Base-by-base conservation (phyloP, 495 filamentous ascomycete species). In the Xylaria castorea region DNA sequence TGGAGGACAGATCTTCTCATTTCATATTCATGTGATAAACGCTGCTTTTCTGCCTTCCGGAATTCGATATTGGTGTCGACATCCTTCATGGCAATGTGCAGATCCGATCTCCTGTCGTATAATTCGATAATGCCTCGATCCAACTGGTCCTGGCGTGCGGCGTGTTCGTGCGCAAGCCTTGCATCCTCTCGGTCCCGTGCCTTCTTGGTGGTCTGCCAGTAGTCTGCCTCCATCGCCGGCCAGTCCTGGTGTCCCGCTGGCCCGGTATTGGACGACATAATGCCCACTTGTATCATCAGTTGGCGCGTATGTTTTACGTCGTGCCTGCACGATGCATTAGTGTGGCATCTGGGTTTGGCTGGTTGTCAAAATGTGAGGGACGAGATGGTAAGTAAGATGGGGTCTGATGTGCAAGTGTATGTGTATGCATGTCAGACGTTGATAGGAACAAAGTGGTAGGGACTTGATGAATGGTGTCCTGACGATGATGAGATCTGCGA, bases 201-300 rank as follows among this genome's bases (percentile, higher is more conserved):
- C 16, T 50, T 61, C 57, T 70, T 76, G 12, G 68, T 74, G 14
- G 25, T 74, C 30, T 75, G 66, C 76, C 76, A 75, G 42, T 74
- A 72, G 4, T 40, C 63, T 18, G 68, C 74, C 53, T 74, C 73
- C 68, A 75, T 70, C 22, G 73, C 74, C 20, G 71, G 55, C 74
- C 64, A 75, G 44, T 79, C 76, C 68, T 72, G 60, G 27, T 32
- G 58, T 38, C 66, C 62, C 25, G 34, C 51, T 27, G 69, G 36
- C 38, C 73, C 74, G 69, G 72, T 73, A 44, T 76, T 66, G 36
- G 73, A 64, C 53, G 78, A 73, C 78, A 80, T 80, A 38, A 36
- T 60, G 70, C 50, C 65, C 64, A n/a, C 70, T 68, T 55, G 14
- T 65, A 34, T 51, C 60, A 63, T 71, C 57, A 46, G 62, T 44